Conservation (phyloP, 345 rosid genomes). For the Citropsis articulata region DNA sequence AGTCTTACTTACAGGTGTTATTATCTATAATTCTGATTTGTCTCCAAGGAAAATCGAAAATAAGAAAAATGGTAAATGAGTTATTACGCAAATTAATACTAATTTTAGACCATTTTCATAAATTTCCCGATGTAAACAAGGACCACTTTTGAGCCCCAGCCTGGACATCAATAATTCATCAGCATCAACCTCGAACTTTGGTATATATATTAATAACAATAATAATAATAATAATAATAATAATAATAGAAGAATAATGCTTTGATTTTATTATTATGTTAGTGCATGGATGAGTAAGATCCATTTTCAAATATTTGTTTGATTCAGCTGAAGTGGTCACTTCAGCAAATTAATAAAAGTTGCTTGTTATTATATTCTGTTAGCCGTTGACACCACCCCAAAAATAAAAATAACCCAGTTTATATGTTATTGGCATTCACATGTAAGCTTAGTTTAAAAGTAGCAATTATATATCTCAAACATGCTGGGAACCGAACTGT, state of each 20-base stretch:
- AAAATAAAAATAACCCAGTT: not conserved
- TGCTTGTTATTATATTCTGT: not conserved
- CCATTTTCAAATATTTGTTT: not conserved
- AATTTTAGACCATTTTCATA: no score
- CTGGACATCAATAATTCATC: not conserved
- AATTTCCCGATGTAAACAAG: not conserved
- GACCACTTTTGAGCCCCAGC: not conserved
- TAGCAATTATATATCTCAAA: slow-evolving; percentile 8
- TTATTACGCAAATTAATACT: not conserved
- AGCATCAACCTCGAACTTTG: slow-evolving; percentile 17
- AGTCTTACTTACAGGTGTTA: no score
- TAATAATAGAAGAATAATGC: no score
- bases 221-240: no score
- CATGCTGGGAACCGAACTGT: slow-evolving; percentile 10
- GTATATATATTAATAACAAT: not conserved
- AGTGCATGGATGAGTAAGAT: not conserved
- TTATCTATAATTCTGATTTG: no score
- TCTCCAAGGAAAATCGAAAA: no score
- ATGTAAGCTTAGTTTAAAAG: slow-evolving; percentile 16
- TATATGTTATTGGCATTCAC: slow-evolving; percentile 21
- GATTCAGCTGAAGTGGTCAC: not conserved
- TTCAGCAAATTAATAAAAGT: not conserved
- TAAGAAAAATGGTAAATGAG: no score
- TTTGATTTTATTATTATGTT: not conserved
- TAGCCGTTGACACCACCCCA: slow-evolving; percentile 26